A percentile compares a stretch with the other conserved stretches of the same genome.
These are phyloP conservation scores for Fragaria nilgerrensis DNA, from an alignment of 306 rosid species.

Conservation along the genomic window DNA sequence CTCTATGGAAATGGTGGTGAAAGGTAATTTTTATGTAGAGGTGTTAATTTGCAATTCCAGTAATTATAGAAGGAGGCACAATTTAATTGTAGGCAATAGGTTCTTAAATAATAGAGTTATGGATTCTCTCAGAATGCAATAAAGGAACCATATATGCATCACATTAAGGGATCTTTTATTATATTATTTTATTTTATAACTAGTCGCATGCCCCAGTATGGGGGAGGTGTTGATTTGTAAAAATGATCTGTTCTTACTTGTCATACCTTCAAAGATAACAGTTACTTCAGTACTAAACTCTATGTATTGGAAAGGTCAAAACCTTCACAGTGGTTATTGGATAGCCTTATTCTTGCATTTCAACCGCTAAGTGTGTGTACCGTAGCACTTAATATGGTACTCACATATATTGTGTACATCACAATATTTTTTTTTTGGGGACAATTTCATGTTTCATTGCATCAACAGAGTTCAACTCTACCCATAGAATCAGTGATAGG, in stretches of 20 bases:
- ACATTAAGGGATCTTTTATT: not conserved
- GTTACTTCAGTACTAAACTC: slow-evolving; percentile 1
- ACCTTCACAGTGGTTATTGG: slow-evolving; percentile 16
- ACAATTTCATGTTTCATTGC: not conserved
- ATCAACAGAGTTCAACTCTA: not conserved
- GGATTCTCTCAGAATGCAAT: not conserved
- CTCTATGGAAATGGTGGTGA: slow-evolving; percentile 84
- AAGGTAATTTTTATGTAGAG: slow-evolving; percentile 46
- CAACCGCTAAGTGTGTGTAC: not conserved
- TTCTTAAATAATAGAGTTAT: not conserved
- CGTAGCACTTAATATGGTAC: not conserved
- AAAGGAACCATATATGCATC: not conserved
- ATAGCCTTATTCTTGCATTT: slow-evolving; percentile 13
- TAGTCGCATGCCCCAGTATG: not conserved
- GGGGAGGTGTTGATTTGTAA: not conserved
- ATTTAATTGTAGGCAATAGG: not conserved
- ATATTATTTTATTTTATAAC: not conserved
- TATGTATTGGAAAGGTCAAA: slow-evolving; percentile 19
- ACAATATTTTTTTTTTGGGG: not conserved
- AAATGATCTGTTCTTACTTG: not conserved
- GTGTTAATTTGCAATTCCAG: slow-evolving; percentile 20
- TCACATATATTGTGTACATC: not conserved
- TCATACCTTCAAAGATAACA: not conserved
- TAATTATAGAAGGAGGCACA: not conserved
- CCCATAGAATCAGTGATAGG: not conserved